Evolutionary conservation across 2,329 filamentous ascomycete genomes (phyloP), one percentile per base, ranked within the genome.

Genomic region (Diaporthe humulicola): DNA sequence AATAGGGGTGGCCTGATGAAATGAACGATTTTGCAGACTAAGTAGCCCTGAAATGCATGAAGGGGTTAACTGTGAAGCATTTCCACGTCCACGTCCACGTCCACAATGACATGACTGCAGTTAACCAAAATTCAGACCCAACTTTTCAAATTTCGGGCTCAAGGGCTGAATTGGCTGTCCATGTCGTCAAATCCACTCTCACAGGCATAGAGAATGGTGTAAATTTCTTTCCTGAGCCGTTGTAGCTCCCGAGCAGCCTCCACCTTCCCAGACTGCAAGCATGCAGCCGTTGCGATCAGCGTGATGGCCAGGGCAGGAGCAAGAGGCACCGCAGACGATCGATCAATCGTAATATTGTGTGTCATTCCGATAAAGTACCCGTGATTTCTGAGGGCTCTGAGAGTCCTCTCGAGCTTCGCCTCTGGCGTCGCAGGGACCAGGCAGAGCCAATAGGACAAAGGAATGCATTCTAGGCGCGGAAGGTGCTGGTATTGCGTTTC

Each of bases 191-290:
- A 45, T 7, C 57, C 73, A 8, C 7, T 22, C 38, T 57, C 30
- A 33, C 45, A 69, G 7, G 30, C 67, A 12, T 45, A 22, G 14
- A 57, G 4, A 4, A 40, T 56, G 22, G n/a, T 19, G 14, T 71
- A 66, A 5, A 67, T 33, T 28, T 74, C 69, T 40, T 72, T 67
- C 5, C 28, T 60, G 7, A 72, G 30, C 3, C 38, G 28, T 12
- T 33, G 33, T 8, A 71, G 28, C 3, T 45, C 48, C 17, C 7
- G 4, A 36, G 42, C 57, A 19, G 28, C 69, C 17, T 40, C 22
- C 3, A 5, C 5, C 17, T 30, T 48, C 1, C 58, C 73, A 9
- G 40, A 28, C 2, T 6, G 19, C 12, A 30, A 22, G 38, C 57
- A 66, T 2, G 50, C 69, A 2, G 28, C 4, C 7, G 57, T 40